Conservation (phyloP, 176 grass and related monocot genomes). For the Chrysopogon serrulatus region DNA sequence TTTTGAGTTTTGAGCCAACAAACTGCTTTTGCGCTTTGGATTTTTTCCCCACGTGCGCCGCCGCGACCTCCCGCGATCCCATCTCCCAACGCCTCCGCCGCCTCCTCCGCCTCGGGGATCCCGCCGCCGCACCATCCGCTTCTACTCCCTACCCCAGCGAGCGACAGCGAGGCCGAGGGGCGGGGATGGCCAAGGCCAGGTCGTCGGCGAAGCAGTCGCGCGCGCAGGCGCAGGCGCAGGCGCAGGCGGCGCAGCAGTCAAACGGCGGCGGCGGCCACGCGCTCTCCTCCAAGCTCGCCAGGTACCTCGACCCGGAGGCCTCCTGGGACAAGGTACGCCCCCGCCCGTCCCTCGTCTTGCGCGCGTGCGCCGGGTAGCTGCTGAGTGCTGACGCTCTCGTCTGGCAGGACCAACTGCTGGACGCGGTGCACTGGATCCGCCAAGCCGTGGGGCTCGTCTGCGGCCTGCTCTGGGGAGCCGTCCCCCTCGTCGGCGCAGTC, state of each 20-base stretch:
- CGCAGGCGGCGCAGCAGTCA: conserved; percentile 33
- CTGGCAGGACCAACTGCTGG: conserved; percentile 74
- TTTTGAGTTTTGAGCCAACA: too few relatives aligned
- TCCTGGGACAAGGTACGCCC: conserved; percentile 77
- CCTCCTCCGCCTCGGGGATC: neutral
- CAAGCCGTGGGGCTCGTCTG: conserved; percentile 72
- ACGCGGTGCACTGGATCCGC: conserved; percentile 95
- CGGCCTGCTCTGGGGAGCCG: conserved; percentile 82
- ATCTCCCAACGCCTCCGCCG: neutral
- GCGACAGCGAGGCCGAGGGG: neutral
- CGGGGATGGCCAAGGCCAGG: conserved; percentile 67
- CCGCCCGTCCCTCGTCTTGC: neutral
- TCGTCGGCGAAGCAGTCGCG: conserved; percentile 49
- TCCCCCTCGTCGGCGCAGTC: conserved; percentile 77
- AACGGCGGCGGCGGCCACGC: conserved; percentile 54
- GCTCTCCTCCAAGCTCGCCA: conserved; percentile 63
- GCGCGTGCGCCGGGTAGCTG: neutral
- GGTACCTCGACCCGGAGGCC: conserved; percentile 82
- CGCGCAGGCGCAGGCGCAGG: neutral
- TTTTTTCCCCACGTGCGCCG: neutral
- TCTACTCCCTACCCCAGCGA: neutral
- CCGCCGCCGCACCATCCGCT: conserved; percentile 7
- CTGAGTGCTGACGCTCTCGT: neutral
- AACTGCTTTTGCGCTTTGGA: neutral
- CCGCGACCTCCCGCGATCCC: conserved; percentile 27